Conservation (phyloP, 176 grass and related monocot species). For the Miscanthus lutarioriparius region DNA sequence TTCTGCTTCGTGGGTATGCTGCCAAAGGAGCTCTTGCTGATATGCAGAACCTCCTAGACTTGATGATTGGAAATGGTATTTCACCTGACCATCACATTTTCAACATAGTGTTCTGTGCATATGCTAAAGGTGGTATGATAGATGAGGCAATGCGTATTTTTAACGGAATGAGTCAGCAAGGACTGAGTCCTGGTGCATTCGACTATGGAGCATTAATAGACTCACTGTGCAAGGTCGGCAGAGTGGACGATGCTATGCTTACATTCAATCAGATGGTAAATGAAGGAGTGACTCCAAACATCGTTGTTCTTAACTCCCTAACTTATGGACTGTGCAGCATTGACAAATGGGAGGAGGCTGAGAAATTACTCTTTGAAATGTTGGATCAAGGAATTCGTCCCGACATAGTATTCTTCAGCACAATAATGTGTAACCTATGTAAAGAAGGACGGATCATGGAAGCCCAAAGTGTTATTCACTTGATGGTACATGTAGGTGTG, state of each 20-base stretch:
- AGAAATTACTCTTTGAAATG: conserved; percentile 30
- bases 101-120: conserved; percentile 12
- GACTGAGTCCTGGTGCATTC: background rate
- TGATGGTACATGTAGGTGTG: conserved; percentile 13
- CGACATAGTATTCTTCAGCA: background rate
- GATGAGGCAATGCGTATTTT: conserved; percentile 11
- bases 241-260: conserved; percentile 5
- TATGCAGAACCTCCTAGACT: background rate
- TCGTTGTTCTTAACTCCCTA: background rate
- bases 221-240: background rate
- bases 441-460: conserved; percentile 3
- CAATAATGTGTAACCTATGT: conserved; percentile 3
- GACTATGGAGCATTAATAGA: conserved; percentile 12
- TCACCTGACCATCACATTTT: background rate
- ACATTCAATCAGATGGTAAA: background rate
- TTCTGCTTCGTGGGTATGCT: conserved; percentile 11
- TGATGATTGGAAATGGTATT: background rate
- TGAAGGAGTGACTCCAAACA: background rate
- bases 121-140: background rate
- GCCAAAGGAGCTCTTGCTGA: background rate
- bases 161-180: background rate
- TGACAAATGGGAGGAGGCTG: conserved; percentile 25
- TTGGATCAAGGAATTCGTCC: background rate
- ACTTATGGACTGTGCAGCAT: conserved; percentile 6
- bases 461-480: background rate